Evolutionary conservation across 2,329 filamentous ascomycete species (phyloP).

Genomic region (Pseudogymnoascus sp.): DNA sequence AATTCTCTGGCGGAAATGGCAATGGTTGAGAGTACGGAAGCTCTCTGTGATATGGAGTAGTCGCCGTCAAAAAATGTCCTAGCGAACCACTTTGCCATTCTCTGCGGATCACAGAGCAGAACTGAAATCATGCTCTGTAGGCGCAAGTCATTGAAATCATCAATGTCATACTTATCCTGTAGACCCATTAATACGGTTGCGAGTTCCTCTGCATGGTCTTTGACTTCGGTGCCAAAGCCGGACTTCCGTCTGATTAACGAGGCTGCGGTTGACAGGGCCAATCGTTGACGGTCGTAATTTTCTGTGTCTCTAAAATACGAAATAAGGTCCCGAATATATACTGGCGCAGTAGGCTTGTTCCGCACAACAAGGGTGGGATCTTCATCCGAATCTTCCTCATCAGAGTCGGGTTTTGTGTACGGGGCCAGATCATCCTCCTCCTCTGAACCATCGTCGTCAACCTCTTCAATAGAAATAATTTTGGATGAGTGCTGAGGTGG

Average conservation of each 20-base stretch:
- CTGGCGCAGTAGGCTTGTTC: slow-evolving; percentile 75
- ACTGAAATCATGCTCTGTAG: slow-evolving; percentile 78
- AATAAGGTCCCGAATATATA: slow-evolving; percentile 85
- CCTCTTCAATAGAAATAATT: slow-evolving; percentile 55
- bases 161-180: slow-evolving; percentile 77
- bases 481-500: slow-evolving; percentile 20
- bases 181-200: slow-evolving; percentile 70
- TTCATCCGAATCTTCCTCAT: slow-evolving; percentile 85
- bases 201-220: slow-evolving; percentile 74
- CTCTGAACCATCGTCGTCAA: slow-evolving; percentile 49
- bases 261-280: slow-evolving; percentile 72
- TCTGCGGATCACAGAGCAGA: slow-evolving; percentile 65
- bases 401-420: slow-evolving; percentile 81
- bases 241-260: slow-evolving; percentile 80
- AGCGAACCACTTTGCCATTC: slow-evolving; percentile 78
- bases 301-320: slow-evolving; percentile 71
- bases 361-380: slow-evolving; percentile 81
- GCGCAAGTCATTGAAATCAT: slow-evolving; percentile 66
- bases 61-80: slow-evolving; percentile 86
- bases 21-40: slow-evolving; percentile 71
- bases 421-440: slow-evolving; percentile 49
- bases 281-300: slow-evolving; percentile 73
- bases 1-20: slow-evolving; percentile 79
- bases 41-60: slow-evolving; percentile 79
- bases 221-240: slow-evolving; percentile 80